Base-by-base conservation (phyloP, 1,139 yeast genomes). In the Taphrina wiesneri region DNA sequence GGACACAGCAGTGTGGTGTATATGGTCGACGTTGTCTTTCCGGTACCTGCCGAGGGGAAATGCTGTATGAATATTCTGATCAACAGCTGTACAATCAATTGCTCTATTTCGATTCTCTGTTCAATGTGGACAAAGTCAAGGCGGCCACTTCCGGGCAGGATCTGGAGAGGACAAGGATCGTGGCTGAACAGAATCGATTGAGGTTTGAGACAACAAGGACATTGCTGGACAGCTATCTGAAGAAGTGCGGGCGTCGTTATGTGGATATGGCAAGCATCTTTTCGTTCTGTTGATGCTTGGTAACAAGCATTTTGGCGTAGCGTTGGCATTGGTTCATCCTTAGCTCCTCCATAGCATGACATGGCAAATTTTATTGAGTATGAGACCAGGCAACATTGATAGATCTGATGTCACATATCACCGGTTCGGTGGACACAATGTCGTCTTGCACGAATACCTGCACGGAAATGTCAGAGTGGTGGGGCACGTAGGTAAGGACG, bases 211-310 rank as follows among this genome's bases (percentile, higher is more conserved):
- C 77, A 13, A 82, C 85, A 70, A 81, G 83, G 62, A 79, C 79
- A n/a, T 86, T 90, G 5, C 87, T 89, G 0, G 84, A 85, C 70
- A 86, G 86, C 76, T 93, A 93, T 72, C 78, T 93, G 73, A 80
- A 81, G 64, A 89, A 89, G 70, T 89, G 96, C 77, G 98, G 97
- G 13, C 86, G 97, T 72, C 83, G 97, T 65, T 92, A 87, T 75
- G 97, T 93, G 54, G 90, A 90, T 74, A 86, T 93, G 90, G 86
- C 87, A 7, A 80, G 85, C 41, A 86, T 91, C 43, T 93, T 93
- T 76, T 70, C 67, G 11, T 70, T 70, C 21, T 43, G 57, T 25
- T 41, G 25, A 17, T 39, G 21, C 13, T 13, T 32, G n/a, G n/a
- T n/a, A 39, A 2, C 7, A 39, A 15, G 19, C 19, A 2, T 39